These are phyloP conservation scores for Cladosporium oxysporum DNA, from an alignment of 2,329 filamentous ascomycete genomes.

Conservation along the genomic window DNA sequence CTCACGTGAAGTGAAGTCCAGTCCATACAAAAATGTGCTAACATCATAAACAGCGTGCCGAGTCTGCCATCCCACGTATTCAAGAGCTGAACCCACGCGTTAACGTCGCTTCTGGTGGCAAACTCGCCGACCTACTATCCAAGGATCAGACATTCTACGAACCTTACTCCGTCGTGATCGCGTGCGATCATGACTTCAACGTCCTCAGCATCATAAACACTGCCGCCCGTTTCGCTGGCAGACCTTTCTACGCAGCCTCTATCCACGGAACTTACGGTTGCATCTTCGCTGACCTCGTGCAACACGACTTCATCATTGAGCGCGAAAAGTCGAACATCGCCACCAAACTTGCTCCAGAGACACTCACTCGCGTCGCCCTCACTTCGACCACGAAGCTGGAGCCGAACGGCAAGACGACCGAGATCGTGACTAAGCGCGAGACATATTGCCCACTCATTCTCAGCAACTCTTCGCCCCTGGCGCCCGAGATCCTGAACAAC, in stretches of 20 bases:
- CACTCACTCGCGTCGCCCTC: conserved; percentile 74
- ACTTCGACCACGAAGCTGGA: conserved; percentile 69
- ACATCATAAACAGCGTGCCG: conserved; percentile 61
- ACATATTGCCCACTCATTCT: conserved; percentile 84
- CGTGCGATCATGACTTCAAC: conserved; percentile 78
- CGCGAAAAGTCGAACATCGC: conserved; percentile 76
- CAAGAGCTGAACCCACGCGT: conserved; percentile 90
- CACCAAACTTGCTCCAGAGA: conserved; percentile 62
- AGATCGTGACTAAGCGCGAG: conserved; percentile 90
- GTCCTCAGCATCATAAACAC: conserved; percentile 80
- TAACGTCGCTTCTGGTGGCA: conserved; percentile 54
- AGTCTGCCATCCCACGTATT: conserved; percentile 75
- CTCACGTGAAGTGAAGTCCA: not conserved
- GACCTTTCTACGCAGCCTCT: conserved; percentile 85
- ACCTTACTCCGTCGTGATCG: conserved; percentile 81
- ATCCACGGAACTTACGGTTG: conserved; percentile 91
- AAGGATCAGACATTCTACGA: conserved; percentile 76
- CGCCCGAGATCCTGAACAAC: conserved; percentile 66
- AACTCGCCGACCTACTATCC: conserved; percentile 64
- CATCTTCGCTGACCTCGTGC: conserved; percentile 89
- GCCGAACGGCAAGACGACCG: conserved; percentile 67
- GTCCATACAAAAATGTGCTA: conserved; percentile 1
- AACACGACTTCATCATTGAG: conserved; percentile 87
- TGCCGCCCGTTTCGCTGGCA: conserved; percentile 73
- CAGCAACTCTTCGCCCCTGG: conserved; percentile 75